A percentile compares a stretch with the other conserved stretches of the same genome.
Evolutionary conservation across 768 basidiomycete species (phyloP).

Genomic region (Lactifluus echinatus): DNA sequence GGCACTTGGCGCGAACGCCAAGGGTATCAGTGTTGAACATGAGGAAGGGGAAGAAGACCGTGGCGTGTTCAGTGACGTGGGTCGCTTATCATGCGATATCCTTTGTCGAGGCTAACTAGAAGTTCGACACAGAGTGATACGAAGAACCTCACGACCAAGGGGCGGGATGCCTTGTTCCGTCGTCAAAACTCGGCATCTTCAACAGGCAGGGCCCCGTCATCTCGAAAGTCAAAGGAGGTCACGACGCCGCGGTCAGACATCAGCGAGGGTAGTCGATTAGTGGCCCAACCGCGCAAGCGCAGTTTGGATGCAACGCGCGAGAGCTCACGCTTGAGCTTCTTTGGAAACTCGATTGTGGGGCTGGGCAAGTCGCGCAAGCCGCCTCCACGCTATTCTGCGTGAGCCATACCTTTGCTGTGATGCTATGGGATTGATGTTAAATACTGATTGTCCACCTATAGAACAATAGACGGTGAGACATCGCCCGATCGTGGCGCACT

Average conservation of each 20-base stretch:
- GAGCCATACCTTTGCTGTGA: constrained; percentile 27
- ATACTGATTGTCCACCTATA: constrained; percentile 17
- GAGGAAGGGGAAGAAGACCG: constrained; percentile 44
- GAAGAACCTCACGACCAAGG: constrained; percentile 28
- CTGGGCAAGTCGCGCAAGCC: constrained; percentile 72
- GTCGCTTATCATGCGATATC: constrained; percentile 22
- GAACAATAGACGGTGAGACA: constrained; percentile 31
- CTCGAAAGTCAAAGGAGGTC: constrained; percentile 25
- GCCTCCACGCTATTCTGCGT: constrained; percentile 63
- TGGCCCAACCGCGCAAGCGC: constrained; percentile 36
- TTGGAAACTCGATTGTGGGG: constrained; percentile 56
- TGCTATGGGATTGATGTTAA: not conserved
- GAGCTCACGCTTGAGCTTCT: constrained; percentile 62
- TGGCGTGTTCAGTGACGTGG: constrained; percentile 59
- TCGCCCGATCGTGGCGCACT: constrained; percentile 32
- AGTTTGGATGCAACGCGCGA: constrained; percentile 40
- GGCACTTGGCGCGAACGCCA: constrained; percentile 39
- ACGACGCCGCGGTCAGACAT: constrained; percentile 21
- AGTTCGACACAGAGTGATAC: constrained; percentile 45
- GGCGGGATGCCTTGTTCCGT: constrained; percentile 53
- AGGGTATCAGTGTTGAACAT: constrained; percentile 23
- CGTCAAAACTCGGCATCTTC: constrained; percentile 38
- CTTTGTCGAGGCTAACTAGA: not conserved
- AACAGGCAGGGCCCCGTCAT: constrained; percentile 25
- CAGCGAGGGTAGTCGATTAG: not conserved